Conservation (phyloP, 2,329 filamentous ascomycete genomes). For the Nemania sp. region DNA sequence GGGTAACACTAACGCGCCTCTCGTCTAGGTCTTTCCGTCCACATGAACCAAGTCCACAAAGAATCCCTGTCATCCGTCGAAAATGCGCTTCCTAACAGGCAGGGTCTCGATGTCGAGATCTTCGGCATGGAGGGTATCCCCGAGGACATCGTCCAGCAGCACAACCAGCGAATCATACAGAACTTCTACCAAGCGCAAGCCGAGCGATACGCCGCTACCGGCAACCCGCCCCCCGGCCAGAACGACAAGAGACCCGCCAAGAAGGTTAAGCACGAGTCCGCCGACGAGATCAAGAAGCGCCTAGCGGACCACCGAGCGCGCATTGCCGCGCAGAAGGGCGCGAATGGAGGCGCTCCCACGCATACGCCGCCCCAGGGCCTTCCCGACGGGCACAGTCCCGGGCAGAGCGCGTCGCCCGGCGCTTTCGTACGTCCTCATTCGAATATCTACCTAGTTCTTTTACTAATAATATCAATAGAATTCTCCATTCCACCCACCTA, state of each 20-base stretch:
- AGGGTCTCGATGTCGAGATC: slow-evolving; percentile 88
- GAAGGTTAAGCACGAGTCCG: slow-evolving; percentile 72
- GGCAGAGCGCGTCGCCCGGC: slow-evolving; percentile 54
- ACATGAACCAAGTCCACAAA: slow-evolving; percentile 99
- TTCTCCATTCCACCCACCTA: slow-evolving; percentile 50
- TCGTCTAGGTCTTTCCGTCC: slow-evolving; percentile 78
- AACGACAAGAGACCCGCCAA: slow-evolving; percentile 67
- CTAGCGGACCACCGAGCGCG: slow-evolving; percentile 76
- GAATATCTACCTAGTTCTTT: not conserved
- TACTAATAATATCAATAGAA: slow-evolving; percentile 35
- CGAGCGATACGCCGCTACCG: slow-evolving; percentile 78
- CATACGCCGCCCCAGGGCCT: slow-evolving; percentile 53
- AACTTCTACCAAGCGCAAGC: slow-evolving; percentile 85
- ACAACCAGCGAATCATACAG: slow-evolving; percentile 83
- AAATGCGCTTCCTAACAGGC: slow-evolving; percentile 85
- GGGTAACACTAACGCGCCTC: not conserved
- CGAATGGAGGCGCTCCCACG: slow-evolving; percentile 55
- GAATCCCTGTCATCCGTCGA: slow-evolving; percentile 85
- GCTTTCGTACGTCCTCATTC: slow-evolving; percentile 58
- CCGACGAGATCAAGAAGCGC: slow-evolving; percentile 78
- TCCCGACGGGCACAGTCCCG: slow-evolving; percentile 52
- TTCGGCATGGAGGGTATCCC: slow-evolving; percentile 98
- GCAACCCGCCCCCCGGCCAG: slow-evolving; percentile 75
- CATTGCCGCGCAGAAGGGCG: slow-evolving; percentile 61
- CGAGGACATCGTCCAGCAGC: slow-evolving; percentile 77